phyloP scores from a whole-genome alignment of 768 basidiomycete species.

The Leccinum variicolor region DNA sequence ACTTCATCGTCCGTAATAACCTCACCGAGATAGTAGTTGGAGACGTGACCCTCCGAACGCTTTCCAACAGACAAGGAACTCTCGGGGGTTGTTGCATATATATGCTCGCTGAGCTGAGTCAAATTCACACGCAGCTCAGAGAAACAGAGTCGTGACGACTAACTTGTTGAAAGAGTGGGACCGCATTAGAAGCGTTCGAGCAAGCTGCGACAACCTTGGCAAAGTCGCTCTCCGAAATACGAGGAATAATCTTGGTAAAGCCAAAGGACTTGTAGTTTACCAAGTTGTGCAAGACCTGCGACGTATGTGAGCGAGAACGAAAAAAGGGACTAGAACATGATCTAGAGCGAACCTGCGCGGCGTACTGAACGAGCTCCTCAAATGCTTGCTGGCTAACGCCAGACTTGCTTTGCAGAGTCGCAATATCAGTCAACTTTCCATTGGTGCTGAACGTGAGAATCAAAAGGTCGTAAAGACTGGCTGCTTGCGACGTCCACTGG shows the following conservation, averaged over 20 bases:
- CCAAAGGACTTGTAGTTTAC: slow-evolving; percentile 80
- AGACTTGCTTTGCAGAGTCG: slow-evolving; percentile 48
- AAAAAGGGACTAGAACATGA: not conserved
- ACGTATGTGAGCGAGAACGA: not conserved
- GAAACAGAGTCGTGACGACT: slow-evolving; percentile 14
- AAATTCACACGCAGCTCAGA: not conserved
- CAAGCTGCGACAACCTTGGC: slow-evolving; percentile 58
- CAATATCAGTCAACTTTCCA: slow-evolving; percentile 56
- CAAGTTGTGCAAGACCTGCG: slow-evolving; percentile 40
- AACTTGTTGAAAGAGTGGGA: slow-evolving; percentile 63
- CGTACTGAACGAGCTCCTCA: slow-evolving; percentile 68
- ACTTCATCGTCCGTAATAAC: slow-evolving; percentile 75
- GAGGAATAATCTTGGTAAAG: slow-evolving; percentile 82
- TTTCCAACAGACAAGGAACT: slow-evolving; percentile 75
- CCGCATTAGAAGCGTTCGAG: slow-evolving; percentile 51
- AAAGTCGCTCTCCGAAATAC: slow-evolving; percentile 60
- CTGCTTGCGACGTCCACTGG: slow-evolving; percentile 77
- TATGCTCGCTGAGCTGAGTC: slow-evolving; percentile 64
- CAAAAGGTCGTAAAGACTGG: slow-evolving; percentile 66
- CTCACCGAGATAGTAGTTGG: slow-evolving; percentile 83
- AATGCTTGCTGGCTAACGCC: slow-evolving; percentile 60
- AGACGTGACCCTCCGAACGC: slow-evolving; percentile 69
- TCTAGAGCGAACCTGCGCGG: slow-evolving; percentile 53
- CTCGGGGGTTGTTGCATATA: slow-evolving; percentile 68
- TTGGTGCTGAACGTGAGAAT: slow-evolving; percentile 64